Evolutionary conservation across 176 grass and related monocot species (phyloP).

Genomic region (Triticum urartu): DNA sequence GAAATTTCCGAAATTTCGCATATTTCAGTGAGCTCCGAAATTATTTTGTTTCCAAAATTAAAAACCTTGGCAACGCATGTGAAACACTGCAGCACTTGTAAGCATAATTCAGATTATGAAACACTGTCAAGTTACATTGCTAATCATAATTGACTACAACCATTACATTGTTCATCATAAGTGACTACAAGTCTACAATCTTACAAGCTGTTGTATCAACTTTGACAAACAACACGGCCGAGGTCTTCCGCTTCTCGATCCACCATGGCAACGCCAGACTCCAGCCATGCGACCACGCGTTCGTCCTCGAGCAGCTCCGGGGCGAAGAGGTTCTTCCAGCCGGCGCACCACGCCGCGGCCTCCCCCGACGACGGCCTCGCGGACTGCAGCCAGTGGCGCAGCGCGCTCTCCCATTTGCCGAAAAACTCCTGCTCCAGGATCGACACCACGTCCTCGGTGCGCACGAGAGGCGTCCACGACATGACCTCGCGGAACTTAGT

Average conservation of each 20-base stretch:
- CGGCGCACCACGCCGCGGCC: slow-evolving; percentile 34
- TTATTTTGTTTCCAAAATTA: no score
- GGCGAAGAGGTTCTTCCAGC: slow-evolving; percentile 51
- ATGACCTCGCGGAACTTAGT: slow-evolving; percentile 20
- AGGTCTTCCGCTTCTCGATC: slow-evolving; percentile 14
- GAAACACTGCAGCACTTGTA: no score
- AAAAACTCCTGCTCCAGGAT: neutral
- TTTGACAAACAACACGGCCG: neutral
- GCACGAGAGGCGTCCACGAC: slow-evolving; percentile 52
- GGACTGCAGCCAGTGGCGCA: neutral
- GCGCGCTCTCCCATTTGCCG: neutral
- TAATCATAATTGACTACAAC: no score
- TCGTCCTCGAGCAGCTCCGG: slow-evolving; percentile 57
- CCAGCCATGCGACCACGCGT: slow-evolving; percentile 32
- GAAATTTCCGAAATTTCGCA: no score
- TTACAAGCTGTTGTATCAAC: neutral
- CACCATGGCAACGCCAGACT: slow-evolving; percentile 47
- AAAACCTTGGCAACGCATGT: no score
- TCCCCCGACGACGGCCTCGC: slow-evolving; percentile 37
- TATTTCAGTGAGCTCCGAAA: no score
- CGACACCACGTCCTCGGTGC: slow-evolving; percentile 40
- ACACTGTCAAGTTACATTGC: no score
- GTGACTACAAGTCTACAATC: no score
- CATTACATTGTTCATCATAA: no score
- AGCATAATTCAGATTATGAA: no score